These are phyloP conservation scores for Shiraia sp. DNA, from an alignment of 2,329 filamentous ascomycete genomes.

Conservation along the genomic window DNA sequence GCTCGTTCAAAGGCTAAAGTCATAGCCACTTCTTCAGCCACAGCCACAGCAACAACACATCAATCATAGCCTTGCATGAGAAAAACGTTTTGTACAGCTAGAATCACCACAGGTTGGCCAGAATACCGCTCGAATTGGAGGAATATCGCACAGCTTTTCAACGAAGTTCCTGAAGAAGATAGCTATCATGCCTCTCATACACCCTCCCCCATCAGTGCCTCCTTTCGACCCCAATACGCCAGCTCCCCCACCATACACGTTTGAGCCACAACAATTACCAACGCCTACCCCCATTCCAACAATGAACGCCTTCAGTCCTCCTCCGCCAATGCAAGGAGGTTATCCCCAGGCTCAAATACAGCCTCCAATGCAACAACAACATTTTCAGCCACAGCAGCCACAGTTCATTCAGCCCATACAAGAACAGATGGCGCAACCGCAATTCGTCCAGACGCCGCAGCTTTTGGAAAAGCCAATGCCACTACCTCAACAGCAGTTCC, in stretches of 20 bases:
- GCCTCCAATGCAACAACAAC: slow-evolving; percentile 7
- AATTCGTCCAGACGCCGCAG: slow-evolving; percentile 13
- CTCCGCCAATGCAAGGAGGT: slow-evolving; percentile 10
- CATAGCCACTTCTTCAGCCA: slow-evolving; percentile 12
- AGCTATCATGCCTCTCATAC: slow-evolving; percentile 13
- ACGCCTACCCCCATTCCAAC: slow-evolving; percentile 18
- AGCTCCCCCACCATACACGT: slow-evolving; percentile 27
- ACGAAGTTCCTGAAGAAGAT: no score
- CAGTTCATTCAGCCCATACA: slow-evolving; percentile 13
- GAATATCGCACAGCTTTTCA: neutral
- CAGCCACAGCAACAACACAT: slow-evolving; percentile 3
- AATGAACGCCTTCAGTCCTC: slow-evolving; percentile 15
- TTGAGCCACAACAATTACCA: slow-evolving; percentile 19
- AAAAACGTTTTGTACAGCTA: no score
- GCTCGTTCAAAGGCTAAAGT: neutral
- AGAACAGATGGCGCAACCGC: slow-evolving; percentile 11
- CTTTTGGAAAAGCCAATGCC: slow-evolving; percentile 14
- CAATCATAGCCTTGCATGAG: no score
- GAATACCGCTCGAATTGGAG: neutral
- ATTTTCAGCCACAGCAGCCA: slow-evolving; percentile 10
- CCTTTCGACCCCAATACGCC: slow-evolving; percentile 17
- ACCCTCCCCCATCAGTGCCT: slow-evolving; percentile 14
- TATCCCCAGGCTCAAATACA: slow-evolving; percentile 21
- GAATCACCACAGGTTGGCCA: no score
- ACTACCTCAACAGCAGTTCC: slow-evolving; percentile 11